These are phyloP conservation scores for Dioscorea alata DNA, from an alignment of 106 monocot species.

Conservation along the genomic window DNA sequence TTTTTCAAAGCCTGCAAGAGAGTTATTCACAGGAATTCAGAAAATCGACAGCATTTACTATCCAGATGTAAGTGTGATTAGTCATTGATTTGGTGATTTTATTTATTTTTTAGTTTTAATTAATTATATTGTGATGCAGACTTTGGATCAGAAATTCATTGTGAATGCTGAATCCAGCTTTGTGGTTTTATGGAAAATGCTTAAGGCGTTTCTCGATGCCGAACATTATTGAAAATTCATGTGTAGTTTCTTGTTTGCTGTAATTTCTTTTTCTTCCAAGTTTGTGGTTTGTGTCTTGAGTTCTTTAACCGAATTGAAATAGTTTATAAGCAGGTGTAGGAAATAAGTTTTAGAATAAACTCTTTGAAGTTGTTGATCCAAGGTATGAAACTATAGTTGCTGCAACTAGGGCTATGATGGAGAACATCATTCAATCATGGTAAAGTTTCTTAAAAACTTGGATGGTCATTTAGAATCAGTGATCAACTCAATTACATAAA, in stretches of 20 bases:
- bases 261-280: neutral
- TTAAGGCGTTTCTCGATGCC: constrained; percentile 48
- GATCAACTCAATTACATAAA: too few species aligned
- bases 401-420: too few species aligned
- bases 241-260: constrained; percentile 7
- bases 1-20: constrained; percentile 61
- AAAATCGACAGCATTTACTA: constrained; percentile 75
- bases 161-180: constrained; percentile 68
- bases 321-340: constrained; percentile 37
- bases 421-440: too few species aligned
- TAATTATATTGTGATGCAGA: constrained; percentile 17
- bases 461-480: too few species aligned
- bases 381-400: too few species aligned
- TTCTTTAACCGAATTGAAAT: constrained; percentile 1
- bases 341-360: constrained; percentile 1
- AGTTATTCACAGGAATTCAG: constrained; percentile 52
- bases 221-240: constrained; percentile 57
- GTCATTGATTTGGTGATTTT: neutral
- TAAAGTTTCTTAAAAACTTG: too few species aligned
- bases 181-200: constrained; percentile 48
- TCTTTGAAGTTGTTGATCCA: constrained; percentile 50
- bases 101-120: neutral
- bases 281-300: neutral
- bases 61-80: constrained; percentile 41
- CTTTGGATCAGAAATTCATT: constrained; percentile 44